Percentiles rank a stretch among this genome's conserved stretches.
phyloP scores from a whole-genome alignment of 805 yeast genomes.

The Candida xiaguanensis region DNA sequence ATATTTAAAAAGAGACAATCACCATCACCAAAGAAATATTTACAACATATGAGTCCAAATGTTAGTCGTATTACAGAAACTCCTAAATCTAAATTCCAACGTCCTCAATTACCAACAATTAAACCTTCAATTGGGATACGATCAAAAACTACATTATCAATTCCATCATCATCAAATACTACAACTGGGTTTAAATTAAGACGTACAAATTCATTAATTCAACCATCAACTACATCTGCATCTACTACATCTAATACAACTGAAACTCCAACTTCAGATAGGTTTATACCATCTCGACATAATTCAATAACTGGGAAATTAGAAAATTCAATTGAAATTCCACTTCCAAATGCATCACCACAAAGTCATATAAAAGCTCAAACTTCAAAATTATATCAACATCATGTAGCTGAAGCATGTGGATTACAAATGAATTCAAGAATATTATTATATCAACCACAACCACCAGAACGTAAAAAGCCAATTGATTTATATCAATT shows the following conservation, averaged over 20 bases:
- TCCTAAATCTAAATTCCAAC: conserved; percentile 8
- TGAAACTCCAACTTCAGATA: conserved; percentile 27
- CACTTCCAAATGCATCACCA: conserved; percentile 48
- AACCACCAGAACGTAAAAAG: conserved; percentile 62
- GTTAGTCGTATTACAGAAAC: conserved; percentile 15
- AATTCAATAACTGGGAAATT: conserved; percentile 38
- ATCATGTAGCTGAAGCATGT: conserved; percentile 90
- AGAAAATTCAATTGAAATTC: conserved; percentile 29
- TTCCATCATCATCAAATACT: neutral
- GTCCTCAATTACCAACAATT: conserved; percentile 15
- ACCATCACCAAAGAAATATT: conserved; percentile 19
- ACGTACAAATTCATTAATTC: conserved; percentile 31
- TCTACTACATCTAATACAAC: conserved; percentile 26
- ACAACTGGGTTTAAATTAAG: conserved; percentile 20
- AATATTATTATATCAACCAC: conserved; percentile 81
- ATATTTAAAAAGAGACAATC: conserved; percentile 3
- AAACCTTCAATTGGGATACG: conserved; percentile 22
- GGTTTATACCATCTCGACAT: conserved; percentile 43
- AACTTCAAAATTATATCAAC: conserved; percentile 58
- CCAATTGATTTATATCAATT: conserved; percentile 28
- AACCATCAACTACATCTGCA: conserved; percentile 21
- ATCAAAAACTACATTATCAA: conserved; percentile 20
- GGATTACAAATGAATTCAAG: conserved; percentile 81
- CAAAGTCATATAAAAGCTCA: conserved; percentile 53
- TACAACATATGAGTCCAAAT: conserved; percentile 37